Evolutionary conservation across 805 yeast genomes (phyloP), one percentile per base, ranked within the genome.

Genomic region (Metschnikowia matae): DNA sequence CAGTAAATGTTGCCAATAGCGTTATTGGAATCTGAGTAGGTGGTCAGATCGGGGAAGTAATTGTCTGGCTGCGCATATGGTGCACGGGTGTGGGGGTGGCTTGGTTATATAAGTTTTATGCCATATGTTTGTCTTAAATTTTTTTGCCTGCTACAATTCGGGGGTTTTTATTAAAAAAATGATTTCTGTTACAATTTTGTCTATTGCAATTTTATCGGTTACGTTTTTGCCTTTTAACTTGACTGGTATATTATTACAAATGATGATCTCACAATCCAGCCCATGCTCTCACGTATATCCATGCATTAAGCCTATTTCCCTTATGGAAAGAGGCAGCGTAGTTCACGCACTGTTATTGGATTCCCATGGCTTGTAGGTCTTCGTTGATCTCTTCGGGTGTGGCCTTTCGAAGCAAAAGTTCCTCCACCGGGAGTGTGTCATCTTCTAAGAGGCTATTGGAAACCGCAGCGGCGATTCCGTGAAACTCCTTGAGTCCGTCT

Each of bases 391-490:
- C 97, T n/a, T 83, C 83, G 17, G 79, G 81, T 18, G 83, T 73
- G 38, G 91, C 85, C 4, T 81, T 69, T 37, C 75, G 74, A 51
- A 94, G 62, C 41, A 73, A 59, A 4, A 71, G 59, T 52, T 71
- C 76, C n/a, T 63, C 63, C 23, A 56, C 59, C 4, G 59, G 51
- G n/a, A 54, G 48, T 2, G 56, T 57, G 15, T 48, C 53, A 20
- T 58, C 60, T 23, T 65, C 70, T n/a, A 58, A 49, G 42, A 62
- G 55, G 10, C 66, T 69, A 32, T 77, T 75, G 36, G 92, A 64
- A 33, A 71, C 60, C 2, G 81, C 92, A 2, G 96, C 90, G 2
- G 98, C 97, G 62, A 90, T 83, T 3, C 94, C 89, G 60, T 81
- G 81, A 62, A 80, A 82, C 57, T 78, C 75, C 35, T 81, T 70